These are phyloP conservation scores for Nakaseomyces glabratus DNA, from an alignment of 1,139 yeast genomes.

Conservation along the genomic window DNA sequence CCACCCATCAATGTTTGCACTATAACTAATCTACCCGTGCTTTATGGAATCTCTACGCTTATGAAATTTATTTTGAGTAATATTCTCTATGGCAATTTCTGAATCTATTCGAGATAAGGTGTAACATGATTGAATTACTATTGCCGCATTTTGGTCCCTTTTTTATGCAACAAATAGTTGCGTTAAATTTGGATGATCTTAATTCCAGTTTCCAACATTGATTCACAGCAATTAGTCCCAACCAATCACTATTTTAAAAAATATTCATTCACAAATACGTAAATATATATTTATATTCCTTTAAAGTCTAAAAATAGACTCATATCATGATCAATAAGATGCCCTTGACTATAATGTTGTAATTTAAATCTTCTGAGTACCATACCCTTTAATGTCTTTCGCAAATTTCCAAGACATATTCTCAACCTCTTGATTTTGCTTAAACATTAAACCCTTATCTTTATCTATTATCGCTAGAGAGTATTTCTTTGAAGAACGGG, in stretches of 20 bases:
- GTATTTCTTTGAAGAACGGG: constrained; percentile 82
- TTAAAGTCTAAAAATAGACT: neutral
- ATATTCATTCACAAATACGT: neutral
- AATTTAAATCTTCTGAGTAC: constrained; percentile 47
- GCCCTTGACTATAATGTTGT: no score
- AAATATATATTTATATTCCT: neutral
- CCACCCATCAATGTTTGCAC: no score
- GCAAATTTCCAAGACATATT: constrained; percentile 91
- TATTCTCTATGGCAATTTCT: no score
- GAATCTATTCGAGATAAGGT: no score
- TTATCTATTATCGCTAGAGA: constrained; percentile 70
- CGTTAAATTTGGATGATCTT: no score
- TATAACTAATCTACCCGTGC: no score
- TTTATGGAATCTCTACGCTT: no score
- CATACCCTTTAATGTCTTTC: constrained; percentile 79
- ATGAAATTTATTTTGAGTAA: no score
- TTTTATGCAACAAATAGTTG: no score
- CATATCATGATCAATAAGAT: no score
- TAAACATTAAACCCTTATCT: constrained; percentile 50
- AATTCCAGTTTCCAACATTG: neutral
- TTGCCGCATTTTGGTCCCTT: no score
- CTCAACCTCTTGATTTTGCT: constrained; percentile 55
- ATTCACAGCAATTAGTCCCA: neutral
- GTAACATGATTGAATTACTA: no score
- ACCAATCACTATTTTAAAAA: neutral